A percentile compares a stretch with the other conserved stretches of the same genome.
phyloP scores from a whole-genome alignment of 2,329 filamentous ascomycete genomes.

The Trichoderma harzianum region DNA sequence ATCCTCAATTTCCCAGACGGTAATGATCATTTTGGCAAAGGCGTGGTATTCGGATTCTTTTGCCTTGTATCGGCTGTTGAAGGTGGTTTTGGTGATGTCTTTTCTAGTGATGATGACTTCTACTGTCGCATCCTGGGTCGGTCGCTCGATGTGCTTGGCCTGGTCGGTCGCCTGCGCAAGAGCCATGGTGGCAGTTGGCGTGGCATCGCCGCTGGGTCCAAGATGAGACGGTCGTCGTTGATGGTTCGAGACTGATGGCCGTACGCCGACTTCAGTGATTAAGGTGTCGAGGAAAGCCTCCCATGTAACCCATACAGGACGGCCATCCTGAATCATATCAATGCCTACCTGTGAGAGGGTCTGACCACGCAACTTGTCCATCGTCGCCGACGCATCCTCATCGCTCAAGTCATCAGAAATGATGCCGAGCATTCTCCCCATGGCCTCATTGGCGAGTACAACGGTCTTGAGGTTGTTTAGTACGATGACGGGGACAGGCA shows the following conservation, averaged over 20 bases:
- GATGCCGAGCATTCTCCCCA: slow-evolving; percentile 65
- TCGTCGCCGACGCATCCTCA: slow-evolving; percentile 43
- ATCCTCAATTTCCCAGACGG: slow-evolving; percentile 67
- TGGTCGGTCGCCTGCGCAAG: slow-evolving; percentile 29
- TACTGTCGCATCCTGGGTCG: slow-evolving; percentile 58
- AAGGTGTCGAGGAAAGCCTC: slow-evolving; percentile 56
- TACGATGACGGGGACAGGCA: slow-evolving; percentile 69
- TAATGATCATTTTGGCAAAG: slow-evolving; percentile 72
- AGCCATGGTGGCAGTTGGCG: slow-evolving; percentile 33
- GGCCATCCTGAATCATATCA: slow-evolving; percentile 67
- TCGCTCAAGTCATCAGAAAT: slow-evolving; percentile 40
- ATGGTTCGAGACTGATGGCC: slow-evolving; percentile 25
- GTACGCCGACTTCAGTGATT: slow-evolving; percentile 40
- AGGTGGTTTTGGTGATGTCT: slow-evolving; percentile 38
- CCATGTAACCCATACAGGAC: slow-evolving; percentile 57
- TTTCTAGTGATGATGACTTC: slow-evolving; percentile 63
- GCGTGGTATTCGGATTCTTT: slow-evolving; percentile 42
- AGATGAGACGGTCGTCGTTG: slow-evolving; percentile 19
- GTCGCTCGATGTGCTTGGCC: slow-evolving; percentile 24
- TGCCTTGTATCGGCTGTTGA: slow-evolving; percentile 33
- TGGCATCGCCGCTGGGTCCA: slow-evolving; percentile 32
- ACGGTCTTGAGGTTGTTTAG: slow-evolving; percentile 67
- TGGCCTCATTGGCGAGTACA: slow-evolving; percentile 70
- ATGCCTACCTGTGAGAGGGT: slow-evolving; percentile 68
- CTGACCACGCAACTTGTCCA: slow-evolving; percentile 62